These are phyloP conservation scores for Botryotinia convoluta DNA, from an alignment of 2,329 filamentous ascomycete genomes.

Conservation along the genomic window DNA sequence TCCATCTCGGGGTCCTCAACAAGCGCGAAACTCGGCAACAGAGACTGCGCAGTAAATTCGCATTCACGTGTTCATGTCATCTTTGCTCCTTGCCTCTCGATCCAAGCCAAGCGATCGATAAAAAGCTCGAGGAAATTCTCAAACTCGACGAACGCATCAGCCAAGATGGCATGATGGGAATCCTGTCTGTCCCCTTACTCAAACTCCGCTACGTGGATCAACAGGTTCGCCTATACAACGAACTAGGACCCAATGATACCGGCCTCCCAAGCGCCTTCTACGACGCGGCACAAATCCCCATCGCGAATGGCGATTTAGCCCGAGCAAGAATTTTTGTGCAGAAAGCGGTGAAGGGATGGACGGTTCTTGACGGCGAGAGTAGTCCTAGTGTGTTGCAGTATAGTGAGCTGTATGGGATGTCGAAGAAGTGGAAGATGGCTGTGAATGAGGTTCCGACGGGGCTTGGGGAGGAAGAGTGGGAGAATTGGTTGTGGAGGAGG, in stretches of 20 bases:
- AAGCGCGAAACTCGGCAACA: background rate
- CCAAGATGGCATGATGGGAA: background rate
- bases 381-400: background rate
- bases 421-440: background rate
- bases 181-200: background rate
- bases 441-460: background rate
- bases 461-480: background rate
- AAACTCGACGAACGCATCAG: background rate
- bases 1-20: background rate
- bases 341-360: background rate
- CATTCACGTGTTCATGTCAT: background rate
- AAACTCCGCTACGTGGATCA: background rate
- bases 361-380: fast-evolving
- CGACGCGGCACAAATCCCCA: background rate
- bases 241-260: background rate
- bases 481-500: background rate
- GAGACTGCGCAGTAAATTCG: background rate
- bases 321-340: background rate
- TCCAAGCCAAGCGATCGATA: background rate
- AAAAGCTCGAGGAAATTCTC: background rate
- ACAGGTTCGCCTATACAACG: background rate
- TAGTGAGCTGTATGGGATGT: background rate
- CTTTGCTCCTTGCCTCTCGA: background rate
- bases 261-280: background rate
- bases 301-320: background rate